Percentiles rank a stretch among this genome's conserved stretches.
Conservation (phyloP, 1,284 basidiomycete genomes). For the Pholiota adiposa region DNA sequence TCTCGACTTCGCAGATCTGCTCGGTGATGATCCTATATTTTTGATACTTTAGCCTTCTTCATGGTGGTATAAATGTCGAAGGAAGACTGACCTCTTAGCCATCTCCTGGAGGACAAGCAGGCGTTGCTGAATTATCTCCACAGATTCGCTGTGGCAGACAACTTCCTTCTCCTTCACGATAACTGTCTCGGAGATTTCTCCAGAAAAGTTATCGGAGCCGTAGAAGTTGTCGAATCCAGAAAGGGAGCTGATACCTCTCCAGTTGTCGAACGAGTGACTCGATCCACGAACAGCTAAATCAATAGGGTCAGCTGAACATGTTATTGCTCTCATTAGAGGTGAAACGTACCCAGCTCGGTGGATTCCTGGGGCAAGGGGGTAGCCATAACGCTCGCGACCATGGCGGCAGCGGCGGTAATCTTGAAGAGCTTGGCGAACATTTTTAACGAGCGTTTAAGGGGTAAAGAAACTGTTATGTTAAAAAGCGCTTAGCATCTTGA, state of each 20-base stretch:
- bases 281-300: conserved; percentile 17
- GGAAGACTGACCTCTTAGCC: conserved; percentile 39
- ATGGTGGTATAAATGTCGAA: conserved; percentile 21
- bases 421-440: conserved; percentile 38
- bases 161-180: conserved; percentile 36
- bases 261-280: conserved; percentile 34
- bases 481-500: not conserved
- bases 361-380: conserved; percentile 23
- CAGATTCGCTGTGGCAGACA: conserved; percentile 40
- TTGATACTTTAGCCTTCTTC: not conserved
- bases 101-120: conserved; percentile 45
- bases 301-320: not conserved
- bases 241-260: conserved; percentile 39
- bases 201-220: conserved; percentile 43
- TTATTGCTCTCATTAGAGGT: conserved; percentile 4
- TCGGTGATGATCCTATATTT: conserved; percentile 40
- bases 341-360: conserved; percentile 16
- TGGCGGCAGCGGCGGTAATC: conserved; percentile 27
- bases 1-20: conserved; percentile 42
- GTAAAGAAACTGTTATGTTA: conserved; percentile 1
- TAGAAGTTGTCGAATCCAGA: conserved; percentile 46
- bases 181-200: conserved; percentile 27
- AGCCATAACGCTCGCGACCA: conserved; percentile 29
- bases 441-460: conserved; percentile 19
- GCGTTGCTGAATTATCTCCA: conserved; percentile 45